These are phyloP conservation scores for Alternaria sp. DNA, from an alignment of 2,329 filamentous ascomycete species.

Conservation along the genomic window DNA sequence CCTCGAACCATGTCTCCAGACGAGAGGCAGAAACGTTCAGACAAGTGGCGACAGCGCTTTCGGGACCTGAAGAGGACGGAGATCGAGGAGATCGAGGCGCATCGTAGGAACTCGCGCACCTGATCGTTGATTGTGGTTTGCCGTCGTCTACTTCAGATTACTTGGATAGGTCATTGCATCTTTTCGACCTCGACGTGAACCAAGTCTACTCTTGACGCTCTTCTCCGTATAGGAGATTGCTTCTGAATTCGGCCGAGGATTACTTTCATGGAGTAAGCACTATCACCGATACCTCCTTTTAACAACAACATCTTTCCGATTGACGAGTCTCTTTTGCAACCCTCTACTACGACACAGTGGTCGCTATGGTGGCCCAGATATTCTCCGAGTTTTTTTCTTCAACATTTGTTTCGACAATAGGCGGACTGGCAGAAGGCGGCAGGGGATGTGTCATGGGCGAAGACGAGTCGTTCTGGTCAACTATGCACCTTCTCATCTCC, in stretches of 20 bases:
- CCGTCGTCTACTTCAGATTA: not conserved
- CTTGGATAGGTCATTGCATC: not conserved
- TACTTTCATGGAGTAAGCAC: not conserved
- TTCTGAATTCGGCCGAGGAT: not conserved
- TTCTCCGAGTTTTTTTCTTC: constrained; percentile 5
- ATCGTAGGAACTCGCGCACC: constrained; percentile 23
- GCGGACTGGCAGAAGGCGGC: constrained; percentile 6
- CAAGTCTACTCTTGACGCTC: not conserved
- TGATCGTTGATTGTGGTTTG: constrained; percentile 2
- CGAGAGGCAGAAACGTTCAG: constrained; percentile 45
- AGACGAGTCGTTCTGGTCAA: not conserved
- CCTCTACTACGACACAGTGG: not conserved
- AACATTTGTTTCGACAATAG: constrained; percentile 3
- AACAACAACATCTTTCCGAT: not conserved
- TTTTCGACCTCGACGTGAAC: not conserved
- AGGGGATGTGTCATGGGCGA: not conserved
- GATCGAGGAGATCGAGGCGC: constrained; percentile 37
- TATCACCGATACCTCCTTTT: not conserved
- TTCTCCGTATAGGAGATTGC: not conserved
- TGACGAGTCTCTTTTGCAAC: not conserved
- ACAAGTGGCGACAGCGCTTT: constrained; percentile 51
- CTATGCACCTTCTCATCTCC: not conserved
- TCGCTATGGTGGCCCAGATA: not conserved
- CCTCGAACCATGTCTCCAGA: constrained; percentile 46
- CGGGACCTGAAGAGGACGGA: constrained; percentile 43